Conservation (phyloP, 192 early-diverging fungal species). For the Geranomyces michiganensis region DNA sequence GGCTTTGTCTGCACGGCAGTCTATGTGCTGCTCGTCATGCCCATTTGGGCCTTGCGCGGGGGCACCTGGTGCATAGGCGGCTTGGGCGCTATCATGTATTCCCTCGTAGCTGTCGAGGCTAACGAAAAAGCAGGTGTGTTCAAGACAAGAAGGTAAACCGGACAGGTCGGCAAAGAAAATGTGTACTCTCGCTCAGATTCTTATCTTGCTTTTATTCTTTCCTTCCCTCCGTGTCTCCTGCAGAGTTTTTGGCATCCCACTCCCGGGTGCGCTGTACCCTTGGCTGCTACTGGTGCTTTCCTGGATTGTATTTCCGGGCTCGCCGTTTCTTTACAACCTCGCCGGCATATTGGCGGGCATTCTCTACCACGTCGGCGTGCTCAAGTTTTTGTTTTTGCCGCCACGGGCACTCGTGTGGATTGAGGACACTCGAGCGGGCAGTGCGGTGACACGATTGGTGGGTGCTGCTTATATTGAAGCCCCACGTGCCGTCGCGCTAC, state of each 20-base stretch:
- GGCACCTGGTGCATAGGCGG: conserved; percentile 13
- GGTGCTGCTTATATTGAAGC: neutral
- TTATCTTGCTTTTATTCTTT: neutral
- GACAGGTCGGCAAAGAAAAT: too few species aligned
- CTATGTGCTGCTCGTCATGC: conserved; percentile 3
- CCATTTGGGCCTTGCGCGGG: neutral
- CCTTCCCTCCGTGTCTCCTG: too few species aligned
- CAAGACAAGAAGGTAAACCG: conserved; percentile 27
- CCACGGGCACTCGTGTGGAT: neutral
- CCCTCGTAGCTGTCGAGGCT: conserved; percentile 23
- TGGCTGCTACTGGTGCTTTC: conserved; percentile 25
- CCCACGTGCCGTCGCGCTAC: conserved; percentile 6
- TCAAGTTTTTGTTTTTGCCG: conserved; percentile 25
- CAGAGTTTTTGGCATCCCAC: conserved; percentile 29
- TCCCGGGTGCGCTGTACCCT: conserved; percentile 32
- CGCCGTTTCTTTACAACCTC: conserved; percentile 31
- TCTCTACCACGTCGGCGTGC: conserved; percentile 22
- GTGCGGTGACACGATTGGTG: neutral
- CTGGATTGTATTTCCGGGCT: conserved; percentile 3
- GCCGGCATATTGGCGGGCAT: conserved; percentile 27
- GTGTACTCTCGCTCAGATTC: neutral
- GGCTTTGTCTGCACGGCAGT: neutral
- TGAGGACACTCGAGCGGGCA: neutral
- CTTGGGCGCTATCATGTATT: conserved; percentile 22
- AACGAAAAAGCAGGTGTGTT: conserved; percentile 29